Percentiles rank a stretch among this genome's conserved stretches.
Conservation (phyloP, 2,329 filamentous ascomycete genomes). For the Epicoccum sorghinum region DNA sequence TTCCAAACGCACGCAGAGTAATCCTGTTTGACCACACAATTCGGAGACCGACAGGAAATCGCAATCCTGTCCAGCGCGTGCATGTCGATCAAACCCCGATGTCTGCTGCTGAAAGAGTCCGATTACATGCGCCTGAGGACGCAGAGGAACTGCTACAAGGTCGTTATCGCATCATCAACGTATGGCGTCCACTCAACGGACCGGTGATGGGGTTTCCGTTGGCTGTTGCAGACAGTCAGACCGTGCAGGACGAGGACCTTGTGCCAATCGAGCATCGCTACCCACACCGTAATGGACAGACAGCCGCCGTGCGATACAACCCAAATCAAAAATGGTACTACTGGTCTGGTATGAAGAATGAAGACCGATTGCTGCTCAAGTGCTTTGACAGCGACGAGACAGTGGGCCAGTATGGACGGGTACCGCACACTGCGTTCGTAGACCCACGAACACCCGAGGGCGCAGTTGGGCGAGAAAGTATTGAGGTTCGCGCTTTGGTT, state of each 20-base stretch:
- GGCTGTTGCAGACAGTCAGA: conserved; percentile 62
- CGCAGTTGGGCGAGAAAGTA: conserved; percentile 79
- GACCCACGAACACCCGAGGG: conserved; percentile 74
- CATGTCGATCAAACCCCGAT: conserved; percentile 83
- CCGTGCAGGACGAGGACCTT: conserved; percentile 66
- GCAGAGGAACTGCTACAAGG: conserved; percentile 69
- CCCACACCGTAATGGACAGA: conserved; percentile 73
- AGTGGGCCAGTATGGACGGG: conserved; percentile 42
- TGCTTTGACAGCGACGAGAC: conserved; percentile 72
- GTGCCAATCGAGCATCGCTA: conserved; percentile 78
- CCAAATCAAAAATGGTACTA: conserved; percentile 76
- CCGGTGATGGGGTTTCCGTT: conserved; percentile 63
- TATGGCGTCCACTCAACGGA: conserved; percentile 74
- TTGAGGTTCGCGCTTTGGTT: conserved; percentile 85
- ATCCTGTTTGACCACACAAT: conserved; percentile 89
- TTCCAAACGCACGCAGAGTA: conserved; percentile 70
- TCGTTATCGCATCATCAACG: conserved; percentile 83
- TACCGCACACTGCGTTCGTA: conserved; percentile 65
- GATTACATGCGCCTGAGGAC: conserved; percentile 69
- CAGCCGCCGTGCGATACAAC: conserved; percentile 69
- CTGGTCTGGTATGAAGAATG: conserved; percentile 75
- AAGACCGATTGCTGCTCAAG: conserved; percentile 76
- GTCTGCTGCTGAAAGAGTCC: conserved; percentile 71
- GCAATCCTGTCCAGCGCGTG: conserved; percentile 72
- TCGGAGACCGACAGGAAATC: conserved; percentile 68